These are phyloP conservation scores for Pleodorina starrii DNA, from an alignment of 139 green algal genomes.

Conservation along the genomic window DNA sequence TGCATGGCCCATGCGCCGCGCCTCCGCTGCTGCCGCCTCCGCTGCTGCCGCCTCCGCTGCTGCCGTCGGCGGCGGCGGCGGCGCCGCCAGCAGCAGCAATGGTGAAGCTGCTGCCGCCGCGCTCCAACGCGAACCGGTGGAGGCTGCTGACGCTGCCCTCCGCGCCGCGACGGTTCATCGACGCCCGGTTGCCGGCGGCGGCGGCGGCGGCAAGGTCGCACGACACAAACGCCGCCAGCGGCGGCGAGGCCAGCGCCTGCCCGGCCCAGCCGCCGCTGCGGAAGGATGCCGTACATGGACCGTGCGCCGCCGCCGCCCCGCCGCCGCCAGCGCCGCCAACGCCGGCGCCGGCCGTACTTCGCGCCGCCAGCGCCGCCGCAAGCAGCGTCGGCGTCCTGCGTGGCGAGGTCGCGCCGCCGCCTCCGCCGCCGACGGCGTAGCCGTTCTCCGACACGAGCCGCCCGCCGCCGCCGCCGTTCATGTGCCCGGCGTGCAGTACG, in stretches of 20 bases:
- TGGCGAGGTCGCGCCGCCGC: not conserved
- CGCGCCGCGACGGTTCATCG: not conserved
- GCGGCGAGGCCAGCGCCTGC: not conserved
- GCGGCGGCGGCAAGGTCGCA: not conserved
- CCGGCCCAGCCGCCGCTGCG: not conserved
- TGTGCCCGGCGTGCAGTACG: not conserved
- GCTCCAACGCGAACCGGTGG: conserved; percentile 31
- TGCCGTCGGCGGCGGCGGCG: not conserved
- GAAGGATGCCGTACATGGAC: not conserved
- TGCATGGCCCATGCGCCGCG: too few species aligned
- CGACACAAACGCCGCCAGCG: not conserved
- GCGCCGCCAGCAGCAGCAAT: not conserved
- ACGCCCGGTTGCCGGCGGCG: not conserved
- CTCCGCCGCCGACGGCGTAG: not conserved
- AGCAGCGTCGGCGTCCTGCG: not conserved
- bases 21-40: too few species aligned
- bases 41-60: too few species aligned
- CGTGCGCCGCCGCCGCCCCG: not conserved
- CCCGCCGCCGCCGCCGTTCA: not conserved
- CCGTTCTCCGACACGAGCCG: not conserved
- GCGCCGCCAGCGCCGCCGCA: not conserved
- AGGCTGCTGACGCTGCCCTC: conserved; percentile 5
- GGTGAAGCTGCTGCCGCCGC: conserved; percentile 2
- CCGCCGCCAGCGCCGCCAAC: not conserved
- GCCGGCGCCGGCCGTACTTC: not conserved